Evolutionary conservation across 768 basidiomycete genomes (phyloP), one percentile per base, ranked within the genome.

Genomic region (Mycena latifolia): DNA sequence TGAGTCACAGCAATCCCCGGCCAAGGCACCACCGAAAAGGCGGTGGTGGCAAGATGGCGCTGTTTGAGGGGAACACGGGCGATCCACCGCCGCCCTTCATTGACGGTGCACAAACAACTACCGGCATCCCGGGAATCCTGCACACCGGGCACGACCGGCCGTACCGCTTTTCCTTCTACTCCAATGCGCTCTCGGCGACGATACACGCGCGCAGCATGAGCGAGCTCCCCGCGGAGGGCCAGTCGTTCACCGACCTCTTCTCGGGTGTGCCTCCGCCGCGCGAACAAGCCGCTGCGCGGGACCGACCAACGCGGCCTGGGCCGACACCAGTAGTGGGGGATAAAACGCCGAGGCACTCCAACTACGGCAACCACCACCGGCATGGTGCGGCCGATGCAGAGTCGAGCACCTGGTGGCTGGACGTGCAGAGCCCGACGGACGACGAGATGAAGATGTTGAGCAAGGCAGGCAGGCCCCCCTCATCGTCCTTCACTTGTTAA

Each of bases 161-260:
- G 11, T 99, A 98, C 75, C 88, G 98, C 48, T 99, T 99, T 80
- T 98, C 98, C 0, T 99, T 99, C 81, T 99, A 99, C 79, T 98
- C 95, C 20, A 99, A 98, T 73, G 86, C 92, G 5, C 82, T 98
- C 53, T 89, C 91, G 3, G 92, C 95, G 0, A 98, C 98, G 1
- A 98, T 99, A 52, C 97, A 99, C 80, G 94, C 98, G 0, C 87
- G 96, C 20, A 96, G 92, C 67, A 80, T 99, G 18, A 90, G 92
- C 61, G 98, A 99, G 77, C 85, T 99, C 18, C 98, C 98, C 0
- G 94, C 93, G 0, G 96, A 97, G 39, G 94, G 93, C 0, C 97
- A 99, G 77, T 86, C 89, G 0, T 99, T 99, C 71, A 93, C 94
- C 69, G 94, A 98, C 51, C 80, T 99, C 24, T 99, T 99, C 76